Conservation (phyloP, 495 filamentous ascomycete genomes). For the Penicillium malachiteum region DNA sequence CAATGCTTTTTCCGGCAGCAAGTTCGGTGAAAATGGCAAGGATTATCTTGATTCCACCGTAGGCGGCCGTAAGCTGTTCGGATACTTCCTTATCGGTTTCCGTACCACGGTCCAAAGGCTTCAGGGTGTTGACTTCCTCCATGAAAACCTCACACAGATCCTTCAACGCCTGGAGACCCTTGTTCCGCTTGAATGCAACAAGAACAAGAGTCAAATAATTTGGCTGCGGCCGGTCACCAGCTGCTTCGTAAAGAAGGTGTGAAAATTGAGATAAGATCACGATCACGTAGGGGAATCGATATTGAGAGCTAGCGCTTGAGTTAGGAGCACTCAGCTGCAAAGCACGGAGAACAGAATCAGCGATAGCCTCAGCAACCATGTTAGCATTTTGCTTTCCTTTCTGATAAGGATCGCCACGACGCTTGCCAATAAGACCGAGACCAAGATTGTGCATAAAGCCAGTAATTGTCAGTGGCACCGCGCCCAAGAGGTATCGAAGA, state of each 20-base stretch:
- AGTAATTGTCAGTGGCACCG: constrained; percentile 67
- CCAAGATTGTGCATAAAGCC: constrained; percentile 79
- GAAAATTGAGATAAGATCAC: constrained; percentile 74
- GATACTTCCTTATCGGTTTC: constrained; percentile 48
- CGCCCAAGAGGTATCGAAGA: constrained; percentile 72
- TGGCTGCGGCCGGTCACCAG: constrained; percentile 55
- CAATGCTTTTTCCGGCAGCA: constrained; percentile 71
- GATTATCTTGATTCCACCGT: constrained; percentile 78
- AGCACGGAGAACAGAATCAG: constrained; percentile 66
- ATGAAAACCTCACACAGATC: constrained; percentile 72
- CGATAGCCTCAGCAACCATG: constrained; percentile 75
- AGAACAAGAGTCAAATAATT: constrained; percentile 78
- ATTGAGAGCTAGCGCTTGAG: constrained; percentile 40
- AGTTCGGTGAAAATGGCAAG: constrained; percentile 76
- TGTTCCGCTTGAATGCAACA: constrained; percentile 77
- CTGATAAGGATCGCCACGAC: constrained; percentile 61
- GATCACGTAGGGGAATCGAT: constrained; percentile 73
- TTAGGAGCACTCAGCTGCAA: constrained; percentile 51
- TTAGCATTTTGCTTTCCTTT: constrained; percentile 67
- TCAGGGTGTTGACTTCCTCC: constrained; percentile 57
- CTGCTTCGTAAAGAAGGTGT: constrained; percentile 73
- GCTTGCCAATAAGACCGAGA: constrained; percentile 71
- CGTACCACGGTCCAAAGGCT: constrained; percentile 31
- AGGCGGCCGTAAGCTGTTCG: constrained; percentile 53
- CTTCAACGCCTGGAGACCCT: constrained; percentile 72